phyloP scores from a whole-genome alignment of 495 filamentous ascomycete genomes.

The Talaromyces wortmannii region DNA sequence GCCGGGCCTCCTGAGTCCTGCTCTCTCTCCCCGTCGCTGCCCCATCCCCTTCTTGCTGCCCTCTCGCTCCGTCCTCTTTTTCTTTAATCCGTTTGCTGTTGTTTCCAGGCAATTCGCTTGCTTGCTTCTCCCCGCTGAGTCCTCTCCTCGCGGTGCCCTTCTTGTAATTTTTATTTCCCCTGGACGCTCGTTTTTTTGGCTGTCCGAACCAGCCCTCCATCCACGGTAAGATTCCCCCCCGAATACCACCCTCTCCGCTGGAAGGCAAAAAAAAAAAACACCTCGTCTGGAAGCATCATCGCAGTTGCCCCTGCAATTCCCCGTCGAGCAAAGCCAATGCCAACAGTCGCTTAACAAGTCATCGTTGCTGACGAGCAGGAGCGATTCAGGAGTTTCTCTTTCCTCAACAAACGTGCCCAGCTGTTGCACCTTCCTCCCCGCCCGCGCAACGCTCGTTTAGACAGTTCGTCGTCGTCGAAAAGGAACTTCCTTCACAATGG shows the following conservation, averaged over 20 bases:
- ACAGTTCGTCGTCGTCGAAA: not conserved
- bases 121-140: not conserved
- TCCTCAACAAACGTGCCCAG: too few relatives aligned
- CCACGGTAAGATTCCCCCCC: not conserved
- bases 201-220: not conserved
- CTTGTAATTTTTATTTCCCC: not conserved
- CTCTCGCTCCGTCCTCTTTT: not conserved
- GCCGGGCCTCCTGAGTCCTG: not conserved
- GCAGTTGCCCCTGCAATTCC: not conserved
- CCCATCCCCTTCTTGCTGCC: not conserved
- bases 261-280: too few relatives aligned
- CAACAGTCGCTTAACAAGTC: too few relatives aligned
- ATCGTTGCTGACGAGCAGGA: too few relatives aligned
- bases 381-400: too few relatives aligned
- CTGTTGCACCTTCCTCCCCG: too few relatives aligned
- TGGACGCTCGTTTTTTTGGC: not conserved
- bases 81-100: not conserved
- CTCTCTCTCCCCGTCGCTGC: not conserved
- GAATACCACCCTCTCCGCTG: too few relatives aligned
- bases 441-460: not conserved
- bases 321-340: not conserved
- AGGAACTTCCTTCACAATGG: not conserved
- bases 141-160: not conserved
- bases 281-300: too few relatives aligned
- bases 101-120: not conserved